Conservation (phyloP, 306 rosid species). For the Acacia acuminata region DNA sequence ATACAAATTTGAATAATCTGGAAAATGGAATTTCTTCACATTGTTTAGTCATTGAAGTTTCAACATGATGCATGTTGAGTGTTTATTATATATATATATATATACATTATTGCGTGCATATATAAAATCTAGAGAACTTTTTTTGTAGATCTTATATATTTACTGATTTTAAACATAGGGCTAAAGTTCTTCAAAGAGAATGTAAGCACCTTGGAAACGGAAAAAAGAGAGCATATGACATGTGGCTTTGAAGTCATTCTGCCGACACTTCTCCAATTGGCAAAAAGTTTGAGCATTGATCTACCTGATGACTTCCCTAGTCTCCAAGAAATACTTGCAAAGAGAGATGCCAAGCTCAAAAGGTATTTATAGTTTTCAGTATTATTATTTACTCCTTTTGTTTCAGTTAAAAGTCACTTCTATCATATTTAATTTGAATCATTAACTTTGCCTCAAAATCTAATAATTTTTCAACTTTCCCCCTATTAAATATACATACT, state of each 20-base stretch:
- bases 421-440: no score
- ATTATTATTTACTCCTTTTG: no score
- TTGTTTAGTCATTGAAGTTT: background rate
- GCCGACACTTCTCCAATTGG: background rate
- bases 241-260: background rate
- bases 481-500: no score
- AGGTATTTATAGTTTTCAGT: background rate
- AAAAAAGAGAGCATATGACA: background rate
- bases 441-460: no score
- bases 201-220: background rate
- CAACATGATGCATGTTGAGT: background rate
- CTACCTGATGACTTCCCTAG: background rate
- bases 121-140: no score
- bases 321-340: background rate
- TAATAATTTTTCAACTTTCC: no score
- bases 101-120: background rate
- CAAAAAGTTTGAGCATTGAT: background rate
- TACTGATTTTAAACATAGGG: background rate
- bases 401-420: no score
- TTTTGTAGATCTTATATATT: no score
- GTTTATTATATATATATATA: background rate
- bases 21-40: background rate
- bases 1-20: background rate
- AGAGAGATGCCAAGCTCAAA: background rate
- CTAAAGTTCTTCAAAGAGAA: background rate